These are phyloP conservation scores for Diphasiastrum complanatum DNA, from an alignment of 83 land plant species.

Conservation along the genomic window DNA sequence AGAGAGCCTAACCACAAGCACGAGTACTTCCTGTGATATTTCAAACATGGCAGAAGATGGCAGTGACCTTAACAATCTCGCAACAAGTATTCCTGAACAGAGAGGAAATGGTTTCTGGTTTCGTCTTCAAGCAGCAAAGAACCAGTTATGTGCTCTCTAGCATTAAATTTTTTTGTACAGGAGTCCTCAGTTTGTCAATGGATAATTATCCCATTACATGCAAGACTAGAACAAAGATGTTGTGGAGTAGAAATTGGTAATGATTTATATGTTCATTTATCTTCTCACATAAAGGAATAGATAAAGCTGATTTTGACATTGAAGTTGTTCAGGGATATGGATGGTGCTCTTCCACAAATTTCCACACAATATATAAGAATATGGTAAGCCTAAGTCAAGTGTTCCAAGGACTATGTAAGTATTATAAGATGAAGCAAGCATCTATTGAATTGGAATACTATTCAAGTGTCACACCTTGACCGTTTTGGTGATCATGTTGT, in stretches of 20 bases:
- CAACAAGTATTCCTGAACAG: no score
- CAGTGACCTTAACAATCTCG: no score
- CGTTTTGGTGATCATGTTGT: not conserved
- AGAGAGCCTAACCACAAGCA: no score
- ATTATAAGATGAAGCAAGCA: no score
- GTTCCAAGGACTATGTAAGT: not conserved
- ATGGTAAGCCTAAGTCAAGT: no score
- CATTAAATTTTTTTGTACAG: no score
- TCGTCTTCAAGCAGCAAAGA: not conserved
- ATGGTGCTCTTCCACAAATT: not conserved
- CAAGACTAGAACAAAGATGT: no score
- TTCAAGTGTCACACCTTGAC: not conserved
- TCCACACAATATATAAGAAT: no score
- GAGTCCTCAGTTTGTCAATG: not conserved
- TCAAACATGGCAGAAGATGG: no score
- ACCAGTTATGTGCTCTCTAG: conserved; percentile 7
- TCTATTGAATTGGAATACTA: no score
- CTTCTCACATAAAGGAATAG: not conserved
- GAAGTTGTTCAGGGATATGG: not conserved
- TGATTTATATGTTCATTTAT: not conserved
- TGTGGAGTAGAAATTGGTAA: not conserved
- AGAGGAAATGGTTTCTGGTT: conserved; percentile 10
- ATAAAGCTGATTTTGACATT: not conserved
- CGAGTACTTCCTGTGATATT: no score
- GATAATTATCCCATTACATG: not conserved